phyloP scores from a whole-genome alignment of 2,329 filamentous ascomycete species.

The Graphilbum fragrans region DNA sequence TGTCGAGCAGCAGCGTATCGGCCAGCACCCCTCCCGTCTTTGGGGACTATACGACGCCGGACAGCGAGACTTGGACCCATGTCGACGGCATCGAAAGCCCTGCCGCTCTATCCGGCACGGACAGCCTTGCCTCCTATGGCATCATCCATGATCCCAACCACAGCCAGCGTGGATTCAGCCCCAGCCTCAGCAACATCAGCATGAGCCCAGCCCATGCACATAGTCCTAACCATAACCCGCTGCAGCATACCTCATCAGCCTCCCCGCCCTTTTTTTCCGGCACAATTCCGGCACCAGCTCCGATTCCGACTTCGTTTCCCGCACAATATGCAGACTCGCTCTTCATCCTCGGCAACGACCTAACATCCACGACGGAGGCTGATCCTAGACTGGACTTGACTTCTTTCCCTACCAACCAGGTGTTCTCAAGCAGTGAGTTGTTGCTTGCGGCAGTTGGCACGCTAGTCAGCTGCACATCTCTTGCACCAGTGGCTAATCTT shows the following conservation, averaged over 20 bases:
- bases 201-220: constrained; percentile 5
- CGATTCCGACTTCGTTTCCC: too few species aligned
- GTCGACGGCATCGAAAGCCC: background rate
- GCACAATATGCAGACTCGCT: too few species aligned
- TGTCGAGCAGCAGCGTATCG: too few species aligned
- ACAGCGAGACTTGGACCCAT: background rate
- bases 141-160: constrained; percentile 20
- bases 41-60: too few species aligned
- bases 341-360: too few species aligned
- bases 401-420: too few species aligned
- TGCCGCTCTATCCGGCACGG: constrained; percentile 34
- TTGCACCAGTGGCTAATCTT: too few species aligned
- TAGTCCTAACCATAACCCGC: constrained; percentile 18
- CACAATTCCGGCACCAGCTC: background rate
- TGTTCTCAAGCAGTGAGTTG: too few species aligned
- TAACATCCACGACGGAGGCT: too few species aligned
- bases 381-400: too few species aligned
- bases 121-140: constrained; percentile 37
- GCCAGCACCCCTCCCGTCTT: constrained; percentile 4
- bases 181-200: constrained; percentile 21
- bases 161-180: constrained; percentile 15
- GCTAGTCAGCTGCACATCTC: too few species aligned
- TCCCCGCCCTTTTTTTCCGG: background rate
- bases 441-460: too few species aligned
- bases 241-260: background rate